Evolutionary conservation across 495 filamentous ascomycete species (phyloP).

Genomic region (Letharia columbiana): DNA sequence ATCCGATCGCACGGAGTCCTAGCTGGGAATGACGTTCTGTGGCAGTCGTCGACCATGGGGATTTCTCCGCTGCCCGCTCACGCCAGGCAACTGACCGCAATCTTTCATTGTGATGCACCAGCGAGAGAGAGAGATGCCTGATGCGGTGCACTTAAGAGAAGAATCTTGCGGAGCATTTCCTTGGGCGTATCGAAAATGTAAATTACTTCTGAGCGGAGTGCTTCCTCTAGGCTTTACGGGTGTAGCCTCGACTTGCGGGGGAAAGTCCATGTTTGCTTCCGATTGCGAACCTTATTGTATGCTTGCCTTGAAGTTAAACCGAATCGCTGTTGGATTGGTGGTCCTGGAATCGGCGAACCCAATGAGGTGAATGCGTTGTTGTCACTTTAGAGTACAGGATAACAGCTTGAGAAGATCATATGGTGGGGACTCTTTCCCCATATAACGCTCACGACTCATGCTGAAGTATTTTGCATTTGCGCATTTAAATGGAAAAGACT

Average conservation of each 20-base stretch:
- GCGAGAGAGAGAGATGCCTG: neutral
- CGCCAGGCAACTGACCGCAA: neutral
- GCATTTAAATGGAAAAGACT: neutral
- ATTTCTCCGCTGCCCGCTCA: neutral
- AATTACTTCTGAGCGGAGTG: neutral
- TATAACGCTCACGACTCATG: neutral
- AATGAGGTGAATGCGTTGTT: neutral
- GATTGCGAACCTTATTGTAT: neutral
- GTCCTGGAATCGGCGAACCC: neutral
- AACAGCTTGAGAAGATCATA: neutral
- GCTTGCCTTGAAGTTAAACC: neutral
- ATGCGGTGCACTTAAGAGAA: neutral
- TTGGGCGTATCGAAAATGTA: neutral
- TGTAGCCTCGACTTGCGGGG: neutral
- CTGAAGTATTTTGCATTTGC: neutral
- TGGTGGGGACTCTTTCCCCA: neutral
- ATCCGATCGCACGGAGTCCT: neutral
- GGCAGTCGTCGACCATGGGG: neutral
- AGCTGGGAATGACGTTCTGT: neutral
- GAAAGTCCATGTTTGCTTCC: neutral
- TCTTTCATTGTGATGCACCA: neutral
- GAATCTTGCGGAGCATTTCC: slow-evolving; percentile 1
- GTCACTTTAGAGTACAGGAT: neutral
- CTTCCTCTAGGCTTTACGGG: neutral
- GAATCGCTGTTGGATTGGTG: neutral